A percentile compares a stretch with the other conserved stretches of the same genome.
Conservation (phyloP, 805 yeast species). For the Naumovozyma castellii region DNA sequence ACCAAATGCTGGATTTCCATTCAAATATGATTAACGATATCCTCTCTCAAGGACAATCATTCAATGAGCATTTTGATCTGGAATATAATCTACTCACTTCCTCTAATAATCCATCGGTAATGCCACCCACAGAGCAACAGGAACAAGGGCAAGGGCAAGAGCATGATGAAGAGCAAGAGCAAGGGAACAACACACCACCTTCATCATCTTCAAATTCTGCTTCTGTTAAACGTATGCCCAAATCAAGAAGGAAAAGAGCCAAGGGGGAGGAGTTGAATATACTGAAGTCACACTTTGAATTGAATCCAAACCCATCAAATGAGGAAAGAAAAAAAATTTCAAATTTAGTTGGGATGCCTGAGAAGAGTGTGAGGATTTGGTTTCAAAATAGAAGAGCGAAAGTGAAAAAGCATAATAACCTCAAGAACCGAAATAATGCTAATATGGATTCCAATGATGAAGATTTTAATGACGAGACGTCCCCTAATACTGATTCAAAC, state of each 20-base stretch:
- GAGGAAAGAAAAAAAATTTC: constrained; percentile 62
- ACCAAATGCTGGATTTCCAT: neutral
- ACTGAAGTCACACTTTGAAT: constrained; percentile 57
- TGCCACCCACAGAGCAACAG: neutral
- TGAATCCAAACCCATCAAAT: constrained; percentile 68
- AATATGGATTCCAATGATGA: constrained; percentile 9
- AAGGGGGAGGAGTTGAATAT: constrained; percentile 70
- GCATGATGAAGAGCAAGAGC: no score
- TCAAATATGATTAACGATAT: neutral
- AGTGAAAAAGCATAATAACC: constrained; percentile 39
- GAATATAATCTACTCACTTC: neutral
- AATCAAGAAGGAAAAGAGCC: constrained; percentile 54
- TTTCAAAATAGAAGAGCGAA: constrained; percentile 84
- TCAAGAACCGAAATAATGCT: neutral
- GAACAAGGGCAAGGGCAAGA: no score
- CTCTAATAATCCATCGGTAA: neutral
- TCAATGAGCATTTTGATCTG: neutral
- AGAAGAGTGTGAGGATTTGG: constrained; percentile 86
- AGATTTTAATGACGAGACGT: constrained; percentile 1
- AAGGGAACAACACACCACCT: no score
- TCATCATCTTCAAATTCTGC: neutral
- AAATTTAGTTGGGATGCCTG: constrained; percentile 68
- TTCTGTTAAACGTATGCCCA: constrained; percentile 2
- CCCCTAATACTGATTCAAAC: neutral
- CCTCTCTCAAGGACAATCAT: neutral